phyloP scores from a whole-genome alignment of 768 basidiomycete genomes.

The Melanogaster broomeanus region DNA sequence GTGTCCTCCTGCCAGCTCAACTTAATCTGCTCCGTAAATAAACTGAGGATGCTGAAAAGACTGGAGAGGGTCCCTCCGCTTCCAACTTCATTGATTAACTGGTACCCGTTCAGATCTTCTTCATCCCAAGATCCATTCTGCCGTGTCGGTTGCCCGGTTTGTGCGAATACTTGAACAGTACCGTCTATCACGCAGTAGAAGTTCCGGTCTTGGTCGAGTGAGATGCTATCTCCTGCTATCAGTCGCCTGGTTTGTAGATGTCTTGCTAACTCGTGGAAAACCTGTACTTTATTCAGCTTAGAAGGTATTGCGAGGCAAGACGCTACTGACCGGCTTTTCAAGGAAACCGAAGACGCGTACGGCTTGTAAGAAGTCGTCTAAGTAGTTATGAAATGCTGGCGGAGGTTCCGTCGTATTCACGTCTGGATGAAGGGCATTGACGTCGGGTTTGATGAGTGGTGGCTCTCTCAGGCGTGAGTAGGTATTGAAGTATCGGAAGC shows the following conservation, averaged over 20 bases:
- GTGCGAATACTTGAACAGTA: constrained; percentile 91
- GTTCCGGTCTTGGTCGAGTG: constrained; percentile 87
- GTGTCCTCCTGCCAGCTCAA: constrained; percentile 86
- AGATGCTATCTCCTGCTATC: constrained; percentile 93
- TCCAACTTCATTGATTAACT: constrained; percentile 94
- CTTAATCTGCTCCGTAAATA: constrained; percentile 94
- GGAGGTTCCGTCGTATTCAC: constrained; percentile 75
- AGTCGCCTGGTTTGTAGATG: constrained; percentile 95
- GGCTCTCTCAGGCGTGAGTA: constrained; percentile 79
- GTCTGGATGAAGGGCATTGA: constrained; percentile 88
- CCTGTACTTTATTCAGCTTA: constrained; percentile 42
- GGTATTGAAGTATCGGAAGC: constrained; percentile 76
- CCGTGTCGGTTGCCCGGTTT: constrained; percentile 54
- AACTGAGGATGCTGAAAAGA: constrained; percentile 92
- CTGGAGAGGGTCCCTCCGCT: constrained; percentile 95
- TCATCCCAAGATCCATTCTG: constrained; percentile 70
- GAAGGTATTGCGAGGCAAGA: neutral
- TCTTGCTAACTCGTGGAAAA: constrained; percentile 95
- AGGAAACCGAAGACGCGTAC: constrained; percentile 96
- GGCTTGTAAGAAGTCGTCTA: constrained; percentile 96
- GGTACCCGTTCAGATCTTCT: constrained; percentile 93
- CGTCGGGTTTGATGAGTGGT: constrained; percentile 79
- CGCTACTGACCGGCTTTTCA: constrained; percentile 82
- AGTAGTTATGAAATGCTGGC: constrained; percentile 89
- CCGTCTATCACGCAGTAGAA: constrained; percentile 99